phyloP scores from a whole-genome alignment of 1,284 basidiomycete genomes.

The Trichosporon sp. region DNA sequence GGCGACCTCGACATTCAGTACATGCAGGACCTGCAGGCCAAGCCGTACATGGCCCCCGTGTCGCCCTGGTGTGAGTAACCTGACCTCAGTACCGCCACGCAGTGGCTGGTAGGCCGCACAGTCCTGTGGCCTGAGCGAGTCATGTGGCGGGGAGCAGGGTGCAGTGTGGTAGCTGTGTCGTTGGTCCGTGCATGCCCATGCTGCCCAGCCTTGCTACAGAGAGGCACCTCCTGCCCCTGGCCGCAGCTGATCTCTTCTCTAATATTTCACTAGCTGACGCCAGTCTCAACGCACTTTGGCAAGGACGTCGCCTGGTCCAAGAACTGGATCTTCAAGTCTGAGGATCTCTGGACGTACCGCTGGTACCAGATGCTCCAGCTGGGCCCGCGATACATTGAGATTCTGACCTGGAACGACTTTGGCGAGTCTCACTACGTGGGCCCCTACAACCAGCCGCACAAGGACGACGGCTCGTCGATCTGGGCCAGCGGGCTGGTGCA shows the following conservation, averaged over 20 bases:
- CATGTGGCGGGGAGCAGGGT: no score
- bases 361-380: slow-evolving; percentile 45
- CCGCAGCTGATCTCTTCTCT: no score
- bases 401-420: slow-evolving; percentile 49
- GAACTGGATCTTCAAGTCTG: slow-evolving; percentile 47
- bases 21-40: slow-evolving; percentile 14
- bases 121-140: neutral
- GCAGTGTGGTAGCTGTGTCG: no score
- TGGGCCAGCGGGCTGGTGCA: slow-evolving; percentile 44
- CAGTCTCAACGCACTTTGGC: slow-evolving; percentile 47
- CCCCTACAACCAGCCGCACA: slow-evolving; percentile 33
- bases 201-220: no score
- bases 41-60: slow-evolving; percentile 46
- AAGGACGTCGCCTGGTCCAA: slow-evolving; percentile 42
- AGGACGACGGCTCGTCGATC: slow-evolving; percentile 40
- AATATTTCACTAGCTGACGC: slow-evolving; percentile 1
- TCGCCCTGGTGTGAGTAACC: slow-evolving; percentile 42
- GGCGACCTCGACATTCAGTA: slow-evolving; percentile 25
- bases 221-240: neutral
- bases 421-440: slow-evolving; percentile 47
- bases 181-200: no score
- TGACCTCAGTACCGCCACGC: neutral
- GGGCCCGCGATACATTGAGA: slow-evolving; percentile 36
- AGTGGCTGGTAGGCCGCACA: neutral
- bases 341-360: slow-evolving; percentile 43